These are phyloP conservation scores for Colletotrichum spinosum DNA, from an alignment of 2,329 filamentous ascomycete species.

Conservation along the genomic window DNA sequence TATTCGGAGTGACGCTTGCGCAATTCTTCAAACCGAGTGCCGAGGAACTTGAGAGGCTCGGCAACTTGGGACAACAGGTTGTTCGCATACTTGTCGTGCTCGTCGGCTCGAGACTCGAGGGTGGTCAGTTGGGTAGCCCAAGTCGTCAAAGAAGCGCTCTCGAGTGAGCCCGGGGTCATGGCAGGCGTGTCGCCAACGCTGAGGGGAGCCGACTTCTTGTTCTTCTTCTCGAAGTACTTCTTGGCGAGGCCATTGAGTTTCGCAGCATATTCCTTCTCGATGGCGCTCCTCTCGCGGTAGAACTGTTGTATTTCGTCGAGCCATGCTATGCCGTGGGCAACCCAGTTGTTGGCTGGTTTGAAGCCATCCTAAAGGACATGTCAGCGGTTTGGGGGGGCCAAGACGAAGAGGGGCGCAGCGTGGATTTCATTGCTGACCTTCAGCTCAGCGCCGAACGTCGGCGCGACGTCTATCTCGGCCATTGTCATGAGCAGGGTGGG, in stretches of 20 bases:
- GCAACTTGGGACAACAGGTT: conserved; percentile 85
- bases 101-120: conserved; percentile 85
- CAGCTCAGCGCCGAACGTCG: conserved; percentile 92
- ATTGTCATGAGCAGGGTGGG: conserved; percentile 56
- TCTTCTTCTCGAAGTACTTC: conserved; percentile 98
- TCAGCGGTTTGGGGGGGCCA: conserved; percentile 34
- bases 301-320: conserved; percentile 97
- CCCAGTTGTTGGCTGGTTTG: conserved; percentile 94
- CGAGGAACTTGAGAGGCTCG: conserved; percentile 84
- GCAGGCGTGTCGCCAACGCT: conserved; percentile 94
- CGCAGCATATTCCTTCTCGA: conserved; percentile 96
- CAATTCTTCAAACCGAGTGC: conserved; percentile 85
- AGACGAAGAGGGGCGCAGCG: conserved; percentile 5
- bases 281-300: conserved; percentile 92
- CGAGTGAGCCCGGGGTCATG: conserved; percentile 94
- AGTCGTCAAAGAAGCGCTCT: conserved; percentile 95
- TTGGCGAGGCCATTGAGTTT: conserved; percentile 90
- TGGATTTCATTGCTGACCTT: conserved; percentile 71
- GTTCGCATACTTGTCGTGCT: conserved; percentile 87
- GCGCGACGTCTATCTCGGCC: conserved; percentile 85
- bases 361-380: conserved; percentile 81
- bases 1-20: conserved; percentile 93
- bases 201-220: conserved; percentile 85
- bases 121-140: conserved; percentile 96
- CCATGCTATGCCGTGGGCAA: conserved; percentile 89